Conservation (phyloP, 164 flowering plant genomes). For the Annona cherimola region DNA sequence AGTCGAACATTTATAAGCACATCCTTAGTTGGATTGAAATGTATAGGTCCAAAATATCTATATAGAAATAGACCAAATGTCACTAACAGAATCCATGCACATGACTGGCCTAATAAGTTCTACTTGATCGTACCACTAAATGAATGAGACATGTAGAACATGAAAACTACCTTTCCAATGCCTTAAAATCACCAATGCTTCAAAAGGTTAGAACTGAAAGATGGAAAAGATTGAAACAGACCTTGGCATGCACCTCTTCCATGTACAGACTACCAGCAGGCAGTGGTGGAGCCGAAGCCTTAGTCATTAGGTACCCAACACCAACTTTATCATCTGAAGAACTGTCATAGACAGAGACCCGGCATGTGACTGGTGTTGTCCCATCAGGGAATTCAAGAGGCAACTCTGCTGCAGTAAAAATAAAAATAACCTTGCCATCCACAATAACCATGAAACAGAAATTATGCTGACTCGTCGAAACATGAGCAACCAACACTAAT, state of each 20-base stretch:
- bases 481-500: constrained; percentile 4
- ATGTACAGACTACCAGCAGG: constrained; percentile 78
- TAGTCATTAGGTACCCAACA: constrained; percentile 72
- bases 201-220: neutral
- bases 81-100: neutral
- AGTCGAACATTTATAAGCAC: no score
- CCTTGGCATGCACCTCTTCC: constrained; percentile 94
- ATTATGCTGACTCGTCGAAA: neutral
- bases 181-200: neutral
- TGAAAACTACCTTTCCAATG: neutral
- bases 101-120: neutral
- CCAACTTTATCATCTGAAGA: constrained; percentile 83
- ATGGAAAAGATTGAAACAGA: constrained; percentile 15
- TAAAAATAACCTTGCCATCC: neutral
- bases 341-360: constrained; percentile 84
- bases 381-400: constrained; percentile 99
- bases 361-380: constrained; percentile 96
- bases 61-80: no score
- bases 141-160: neutral
- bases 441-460: neutral
- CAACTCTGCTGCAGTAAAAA: constrained; percentile 60
- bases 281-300: constrained; percentile 77
- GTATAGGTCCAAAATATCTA: no score
- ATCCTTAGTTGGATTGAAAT: no score
- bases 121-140: neutral